Base-by-base conservation (phyloP, 129 eudicot genomes). In the Pulicaria dysenterica region DNA sequence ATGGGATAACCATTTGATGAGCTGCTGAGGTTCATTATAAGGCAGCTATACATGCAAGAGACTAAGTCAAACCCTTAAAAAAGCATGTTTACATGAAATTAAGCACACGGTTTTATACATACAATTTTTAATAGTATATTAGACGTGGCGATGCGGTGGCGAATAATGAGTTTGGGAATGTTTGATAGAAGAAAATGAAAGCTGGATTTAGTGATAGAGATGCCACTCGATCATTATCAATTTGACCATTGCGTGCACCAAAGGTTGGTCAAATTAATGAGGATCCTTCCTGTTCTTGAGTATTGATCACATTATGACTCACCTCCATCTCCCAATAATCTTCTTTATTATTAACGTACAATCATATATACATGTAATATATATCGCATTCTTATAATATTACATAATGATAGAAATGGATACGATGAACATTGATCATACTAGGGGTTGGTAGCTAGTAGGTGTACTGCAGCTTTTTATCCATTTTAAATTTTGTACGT, bases 191-290 rank as follows among this genome's bases (percentile, higher is more conserved):
- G 15, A 51, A 51, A 34, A 15, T 38, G 15, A 68, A 58, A 60
- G 49, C 39, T 69, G 58, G 58, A 60, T 73, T 72, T 47, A 6
- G 39, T 73, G 77, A 73, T 73, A 60, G 38, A 69, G 77, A 59
- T 73, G 77, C 77, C 77, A 73, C 69, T 59, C 77, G 31, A 24
- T 24, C 31, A 24, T 24, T 24, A 24, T 24, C 31, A 36, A 73
- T 11, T 36, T 73, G 69, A 6, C 77, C 69, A 59, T 46, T 58
- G 4, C 49, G 16, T 59, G 40, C 69, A 46, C 69, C 69, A 45
- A 73, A 57, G 40, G 48, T 10, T 73, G 49, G 77, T 73, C 69
- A 73, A 73, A n/a, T n/a, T n/a, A n/a, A n/a, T n/a, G n/a, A n/a
- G n/a, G n/a, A n/a, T n/a, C n/a, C n/a, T 4, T 50, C 70, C 58